A percentile compares a stretch with the other conserved stretches of the same genome.
Conservation (phyloP, 2,329 filamentous ascomycete genomes). For the Ophiostoma novo-ulmi region DNA sequence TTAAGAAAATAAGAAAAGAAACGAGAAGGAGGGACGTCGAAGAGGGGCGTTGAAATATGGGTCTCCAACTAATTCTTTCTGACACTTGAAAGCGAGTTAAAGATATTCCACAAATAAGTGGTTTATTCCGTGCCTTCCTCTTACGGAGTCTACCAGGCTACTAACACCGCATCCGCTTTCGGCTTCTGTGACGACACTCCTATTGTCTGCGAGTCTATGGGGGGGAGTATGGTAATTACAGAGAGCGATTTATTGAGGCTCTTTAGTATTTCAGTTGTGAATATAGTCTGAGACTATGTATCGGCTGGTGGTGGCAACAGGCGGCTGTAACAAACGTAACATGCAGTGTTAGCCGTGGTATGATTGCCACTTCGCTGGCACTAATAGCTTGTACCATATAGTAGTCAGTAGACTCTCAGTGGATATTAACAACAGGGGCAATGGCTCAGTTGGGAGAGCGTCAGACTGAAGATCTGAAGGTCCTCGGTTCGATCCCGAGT, state of each 20-base stretch:
- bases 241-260: no score
- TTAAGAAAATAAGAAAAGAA: conserved; percentile 1
- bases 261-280: no score
- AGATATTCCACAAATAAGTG: not conserved
- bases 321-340: not conserved
- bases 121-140: not conserved
- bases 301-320: no score
- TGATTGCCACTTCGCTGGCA: no score
- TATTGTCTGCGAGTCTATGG: not conserved
- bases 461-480: conserved; percentile 17
- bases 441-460: conserved; percentile 17
- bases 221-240: no score
- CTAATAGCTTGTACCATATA: not conserved
- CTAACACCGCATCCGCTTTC: conserved; percentile 3
- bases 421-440: not conserved
- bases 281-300: no score
- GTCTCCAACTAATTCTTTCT: not conserved
- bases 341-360: no score
- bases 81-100: not conserved
- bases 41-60: not conserved
- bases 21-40: conserved; percentile 10
- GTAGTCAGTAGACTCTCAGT: not conserved
- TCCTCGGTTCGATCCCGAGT: conserved; percentile 17
- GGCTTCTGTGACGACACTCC: not conserved
- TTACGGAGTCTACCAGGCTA: not conserved